These are phyloP conservation scores for Salvia sclarea DNA, from an alignment of 305 asterid species.

Conservation along the genomic window DNA sequence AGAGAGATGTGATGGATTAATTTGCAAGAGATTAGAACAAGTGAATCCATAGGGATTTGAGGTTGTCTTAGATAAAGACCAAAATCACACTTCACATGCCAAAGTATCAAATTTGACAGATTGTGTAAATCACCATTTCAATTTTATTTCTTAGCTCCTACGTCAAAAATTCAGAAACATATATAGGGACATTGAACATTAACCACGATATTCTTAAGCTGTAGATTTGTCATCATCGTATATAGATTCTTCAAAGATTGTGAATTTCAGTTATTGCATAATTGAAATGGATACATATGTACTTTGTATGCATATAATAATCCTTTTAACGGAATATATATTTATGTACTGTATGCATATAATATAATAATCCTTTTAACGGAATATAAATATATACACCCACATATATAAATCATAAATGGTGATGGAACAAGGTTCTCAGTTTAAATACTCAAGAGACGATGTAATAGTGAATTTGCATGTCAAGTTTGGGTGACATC, in stretches of 20 bases:
- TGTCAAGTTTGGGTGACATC: not conserved
- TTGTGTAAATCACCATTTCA: slow-evolving; percentile 22
- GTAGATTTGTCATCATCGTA: slow-evolving; percentile 6
- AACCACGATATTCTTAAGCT: not conserved
- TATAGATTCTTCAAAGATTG: slow-evolving; percentile 5
- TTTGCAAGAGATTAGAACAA: slow-evolving; percentile 33
- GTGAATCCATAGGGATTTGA: slow-evolving; percentile 51
- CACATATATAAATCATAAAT: no score
- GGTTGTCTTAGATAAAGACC: slow-evolving; percentile 27
- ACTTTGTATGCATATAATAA: not conserved
- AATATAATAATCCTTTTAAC: no score
- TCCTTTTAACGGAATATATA: no score
- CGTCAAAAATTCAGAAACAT: not conserved
- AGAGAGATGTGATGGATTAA: not conserved
- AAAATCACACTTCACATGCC: slow-evolving; percentile 37
- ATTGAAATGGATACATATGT: not conserved
- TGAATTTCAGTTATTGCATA: not conserved
- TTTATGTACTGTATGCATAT: no score
- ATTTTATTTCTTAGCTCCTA: not conserved
- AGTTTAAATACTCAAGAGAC: no score
- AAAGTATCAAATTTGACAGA: slow-evolving; percentile 9
- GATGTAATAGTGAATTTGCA: not conserved
- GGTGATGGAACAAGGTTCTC: no score
- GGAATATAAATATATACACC: no score
- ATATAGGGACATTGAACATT: slow-evolving; percentile 12